phyloP scores from a whole-genome alignment of 345 rosid species.

The Eucalyptus fibrosa region DNA sequence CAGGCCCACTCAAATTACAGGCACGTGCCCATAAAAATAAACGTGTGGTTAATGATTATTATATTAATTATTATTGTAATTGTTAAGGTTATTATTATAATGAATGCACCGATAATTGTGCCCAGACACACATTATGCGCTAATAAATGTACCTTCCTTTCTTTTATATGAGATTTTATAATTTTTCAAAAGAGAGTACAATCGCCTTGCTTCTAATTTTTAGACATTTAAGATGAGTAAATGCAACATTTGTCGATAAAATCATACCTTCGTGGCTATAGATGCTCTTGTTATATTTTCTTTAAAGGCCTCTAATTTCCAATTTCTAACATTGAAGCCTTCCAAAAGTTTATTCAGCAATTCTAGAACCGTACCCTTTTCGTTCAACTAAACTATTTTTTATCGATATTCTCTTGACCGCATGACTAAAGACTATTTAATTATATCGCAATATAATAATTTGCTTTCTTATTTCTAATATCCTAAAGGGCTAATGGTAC shows the following conservation, averaged over 20 bases:
- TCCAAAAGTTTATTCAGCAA: background rate
- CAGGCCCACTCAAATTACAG: background rate
- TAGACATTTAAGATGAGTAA: background rate
- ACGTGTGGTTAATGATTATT: background rate
- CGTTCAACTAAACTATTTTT: background rate
- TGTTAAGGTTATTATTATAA: background rate
- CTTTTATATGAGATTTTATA: background rate
- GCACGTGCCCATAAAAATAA: background rate
- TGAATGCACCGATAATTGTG: background rate
- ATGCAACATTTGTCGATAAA: background rate
- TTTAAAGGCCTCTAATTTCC: background rate
- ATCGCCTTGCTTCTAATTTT: background rate
- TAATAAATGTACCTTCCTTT: background rate
- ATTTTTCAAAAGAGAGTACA: accelerated
- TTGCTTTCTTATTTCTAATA: background rate
- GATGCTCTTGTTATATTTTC: background rate
- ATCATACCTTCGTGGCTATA: background rate
- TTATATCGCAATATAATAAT: background rate
- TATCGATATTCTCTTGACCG: background rate
- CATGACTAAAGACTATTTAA: background rate
- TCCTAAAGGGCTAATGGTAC: accelerated
- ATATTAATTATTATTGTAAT: background rate
- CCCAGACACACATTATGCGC: background rate
- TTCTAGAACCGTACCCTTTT: background rate
- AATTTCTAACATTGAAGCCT: background rate